Percentiles rank a stretch among this genome's conserved stretches.
phyloP scores from a whole-genome alignment of 192 early-diverging fungal genomes.

The Lunasporangiospora selenospora region DNA sequence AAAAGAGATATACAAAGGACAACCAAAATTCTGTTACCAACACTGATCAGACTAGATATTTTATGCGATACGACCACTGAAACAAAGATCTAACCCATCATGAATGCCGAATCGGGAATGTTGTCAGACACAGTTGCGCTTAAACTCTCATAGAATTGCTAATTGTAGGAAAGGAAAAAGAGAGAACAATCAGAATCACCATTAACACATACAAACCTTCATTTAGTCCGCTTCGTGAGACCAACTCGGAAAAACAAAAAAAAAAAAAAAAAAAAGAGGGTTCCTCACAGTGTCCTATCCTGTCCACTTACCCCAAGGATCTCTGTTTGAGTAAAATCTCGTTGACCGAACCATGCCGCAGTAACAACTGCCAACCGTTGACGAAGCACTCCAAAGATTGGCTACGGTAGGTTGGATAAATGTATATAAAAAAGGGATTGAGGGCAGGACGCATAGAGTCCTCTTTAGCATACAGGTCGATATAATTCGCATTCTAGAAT shows the following conservation, averaged over 20 bases:
- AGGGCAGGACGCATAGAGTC: too few species aligned
- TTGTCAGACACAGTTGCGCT: slow-evolving; percentile 55
- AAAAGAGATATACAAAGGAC: neutral
- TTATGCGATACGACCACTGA: too few species aligned
- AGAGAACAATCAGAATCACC: too few species aligned
- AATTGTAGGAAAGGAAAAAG: neutral
- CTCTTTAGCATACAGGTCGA: too few species aligned
- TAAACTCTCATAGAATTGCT: slow-evolving; percentile 73
- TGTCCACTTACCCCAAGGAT: slow-evolving; percentile 64
- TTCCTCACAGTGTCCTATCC: slow-evolving; percentile 1
- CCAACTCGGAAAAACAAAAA: too few species aligned
- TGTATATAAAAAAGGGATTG: neutral
- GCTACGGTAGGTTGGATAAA: slow-evolving; percentile 39
- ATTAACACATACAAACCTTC: neutral
- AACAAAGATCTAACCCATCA: slow-evolving; percentile 61
- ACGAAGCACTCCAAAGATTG: slow-evolving; percentile 73
- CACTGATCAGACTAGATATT: too few species aligned
- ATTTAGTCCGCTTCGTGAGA: neutral
- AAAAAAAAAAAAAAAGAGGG: slow-evolving; percentile 15
- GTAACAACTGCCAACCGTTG: slow-evolving; percentile 80
- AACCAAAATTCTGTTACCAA: too few species aligned
- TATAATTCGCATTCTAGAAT: slow-evolving; percentile 2
- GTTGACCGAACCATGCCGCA: slow-evolving; percentile 78
- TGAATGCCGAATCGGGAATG: slow-evolving; percentile 69
- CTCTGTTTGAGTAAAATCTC: slow-evolving; percentile 80